phyloP scores from a whole-genome alignment of 2,329 filamentous ascomycete genomes.

The Clarireedia monteithiana region DNA sequence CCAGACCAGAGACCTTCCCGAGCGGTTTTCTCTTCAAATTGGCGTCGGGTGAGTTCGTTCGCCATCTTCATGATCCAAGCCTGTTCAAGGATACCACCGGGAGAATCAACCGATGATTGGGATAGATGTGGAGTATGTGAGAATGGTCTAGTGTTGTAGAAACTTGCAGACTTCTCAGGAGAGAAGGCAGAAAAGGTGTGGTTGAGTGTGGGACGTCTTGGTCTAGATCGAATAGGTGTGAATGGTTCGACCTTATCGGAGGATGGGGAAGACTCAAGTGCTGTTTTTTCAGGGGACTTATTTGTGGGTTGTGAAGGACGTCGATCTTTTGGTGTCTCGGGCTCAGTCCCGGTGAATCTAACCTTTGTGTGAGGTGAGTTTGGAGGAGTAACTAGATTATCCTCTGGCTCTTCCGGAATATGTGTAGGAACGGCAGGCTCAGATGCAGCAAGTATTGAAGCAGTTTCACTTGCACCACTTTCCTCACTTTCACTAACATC shows the following conservation, averaged over 20 bases:
- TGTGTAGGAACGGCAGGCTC: conserved; percentile 50
- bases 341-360: conserved; percentile 30
- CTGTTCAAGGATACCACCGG: conserved; percentile 36
- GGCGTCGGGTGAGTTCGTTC: conserved; percentile 77
- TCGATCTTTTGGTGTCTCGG: conserved; percentile 29
- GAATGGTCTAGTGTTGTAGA: conserved; percentile 2
- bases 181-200: conserved; percentile 12
- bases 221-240: conserved; percentile 14
- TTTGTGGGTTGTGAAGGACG: background rate
- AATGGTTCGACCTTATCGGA: conserved; percentile 14
- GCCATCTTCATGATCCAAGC: conserved; percentile 93
- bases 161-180: conserved; percentile 15
- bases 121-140: conserved; percentile 17
- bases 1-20: conserved; percentile 37
- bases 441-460: conserved; percentile 51
- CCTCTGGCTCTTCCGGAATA: conserved; percentile 52
- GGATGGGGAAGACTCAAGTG: conserved; percentile 11
- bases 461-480: conserved; percentile 36
- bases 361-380: conserved; percentile 35
- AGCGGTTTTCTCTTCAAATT: conserved; percentile 72
- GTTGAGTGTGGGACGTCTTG: conserved; percentile 10
- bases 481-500: conserved; percentile 29
- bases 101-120: background rate
- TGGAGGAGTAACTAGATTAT: conserved; percentile 46
- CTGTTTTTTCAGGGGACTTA: conserved; percentile 13